Percentiles rank a stretch among this genome's conserved stretches.
These are phyloP conservation scores for Gaeumannomyces sp. DNA, from an alignment of 2,329 filamentous ascomycete species.

Conservation along the genomic window DNA sequence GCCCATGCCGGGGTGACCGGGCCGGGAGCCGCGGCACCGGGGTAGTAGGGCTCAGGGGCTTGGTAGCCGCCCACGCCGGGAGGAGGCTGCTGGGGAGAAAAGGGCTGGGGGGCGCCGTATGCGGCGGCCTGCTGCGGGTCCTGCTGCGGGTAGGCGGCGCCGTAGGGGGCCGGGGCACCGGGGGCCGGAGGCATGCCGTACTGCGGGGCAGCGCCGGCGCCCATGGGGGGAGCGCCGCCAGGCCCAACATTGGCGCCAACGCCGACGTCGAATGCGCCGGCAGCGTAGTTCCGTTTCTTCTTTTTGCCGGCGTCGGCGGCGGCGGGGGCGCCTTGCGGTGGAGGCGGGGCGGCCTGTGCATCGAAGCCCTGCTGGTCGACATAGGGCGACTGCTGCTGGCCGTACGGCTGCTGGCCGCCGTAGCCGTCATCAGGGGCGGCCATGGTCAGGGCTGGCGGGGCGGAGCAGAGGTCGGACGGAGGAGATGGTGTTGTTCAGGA, in stretches of 20 bases:
- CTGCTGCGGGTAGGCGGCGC: slow-evolving; percentile 51
- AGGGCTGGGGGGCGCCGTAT: slow-evolving; percentile 37
- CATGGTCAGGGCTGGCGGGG: slow-evolving; percentile 36
- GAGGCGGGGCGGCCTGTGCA: slow-evolving; percentile 30
- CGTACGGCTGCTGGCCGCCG: slow-evolving; percentile 34
- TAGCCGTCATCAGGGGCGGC: slow-evolving; percentile 51
- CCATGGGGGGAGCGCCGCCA: slow-evolving; percentile 29
- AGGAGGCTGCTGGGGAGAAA: slow-evolving; percentile 27
- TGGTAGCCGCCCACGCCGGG: slow-evolving; percentile 56
- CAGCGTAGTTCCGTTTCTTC: slow-evolving; percentile 94
- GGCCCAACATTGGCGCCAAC: slow-evolving; percentile 71
- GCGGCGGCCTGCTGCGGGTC: slow-evolving; percentile 36
- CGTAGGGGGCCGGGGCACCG: slow-evolving; percentile 39
- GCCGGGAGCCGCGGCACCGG: slow-evolving; percentile 24
- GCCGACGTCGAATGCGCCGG: slow-evolving; percentile 89
- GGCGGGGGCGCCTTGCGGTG: slow-evolving; percentile 23
- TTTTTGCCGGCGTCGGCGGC: slow-evolving; percentile 52
- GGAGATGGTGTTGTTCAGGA: neutral
- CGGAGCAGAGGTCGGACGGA: neutral
- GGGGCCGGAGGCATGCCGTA: slow-evolving; percentile 40
- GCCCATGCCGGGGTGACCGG: slow-evolving; percentile 12
- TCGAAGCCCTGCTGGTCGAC: slow-evolving; percentile 34
- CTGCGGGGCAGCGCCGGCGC: slow-evolving; percentile 28
- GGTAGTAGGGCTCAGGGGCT: slow-evolving; percentile 61
- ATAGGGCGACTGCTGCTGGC: slow-evolving; percentile 32